These are phyloP conservation scores for Mycena sp. DNA, from an alignment of 1,284 basidiomycete genomes.

Conservation along the genomic window DNA sequence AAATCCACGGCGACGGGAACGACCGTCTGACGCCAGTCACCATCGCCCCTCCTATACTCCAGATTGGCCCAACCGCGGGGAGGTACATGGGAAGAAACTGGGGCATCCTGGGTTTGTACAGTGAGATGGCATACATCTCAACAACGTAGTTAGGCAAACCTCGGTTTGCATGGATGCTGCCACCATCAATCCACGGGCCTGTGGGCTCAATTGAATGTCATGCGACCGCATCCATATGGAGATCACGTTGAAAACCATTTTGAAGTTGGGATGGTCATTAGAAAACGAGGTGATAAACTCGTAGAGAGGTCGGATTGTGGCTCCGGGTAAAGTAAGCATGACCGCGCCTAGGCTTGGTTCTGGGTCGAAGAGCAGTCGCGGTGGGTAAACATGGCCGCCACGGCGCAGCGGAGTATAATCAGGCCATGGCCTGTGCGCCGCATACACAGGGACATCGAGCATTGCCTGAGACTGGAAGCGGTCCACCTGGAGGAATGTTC, in stretches of 20 bases:
- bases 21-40: not conserved
- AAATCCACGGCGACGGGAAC: not conserved
- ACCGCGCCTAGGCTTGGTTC: not conserved
- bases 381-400: not conserved
- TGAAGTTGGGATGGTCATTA: not conserved
- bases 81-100: not conserved
- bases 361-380: conserved; percentile 1
- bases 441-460: too few species aligned
- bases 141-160: not conserved
- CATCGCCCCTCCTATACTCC: not conserved
- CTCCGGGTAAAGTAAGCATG: conserved; percentile 10
- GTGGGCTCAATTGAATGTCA: not conserved
- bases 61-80: not conserved
- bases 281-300: not conserved
- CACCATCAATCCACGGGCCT: conserved; percentile 4
- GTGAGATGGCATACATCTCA: not conserved
- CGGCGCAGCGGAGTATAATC: not conserved
- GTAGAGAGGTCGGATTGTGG: conserved; percentile 1
- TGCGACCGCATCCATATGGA: conserved; percentile 10
- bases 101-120: not conserved
- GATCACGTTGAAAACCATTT: not conserved
- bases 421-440: not conserved
- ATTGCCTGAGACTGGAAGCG: not conserved
- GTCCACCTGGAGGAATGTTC: not conserved
- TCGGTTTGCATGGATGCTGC: conserved; percentile 7